Percentiles rank a stretch among this genome's conserved stretches.
These are phyloP conservation scores for Anastatica hierochuntica DNA, from an alignment of 345 rosid genomes.

Conservation along the genomic window DNA sequence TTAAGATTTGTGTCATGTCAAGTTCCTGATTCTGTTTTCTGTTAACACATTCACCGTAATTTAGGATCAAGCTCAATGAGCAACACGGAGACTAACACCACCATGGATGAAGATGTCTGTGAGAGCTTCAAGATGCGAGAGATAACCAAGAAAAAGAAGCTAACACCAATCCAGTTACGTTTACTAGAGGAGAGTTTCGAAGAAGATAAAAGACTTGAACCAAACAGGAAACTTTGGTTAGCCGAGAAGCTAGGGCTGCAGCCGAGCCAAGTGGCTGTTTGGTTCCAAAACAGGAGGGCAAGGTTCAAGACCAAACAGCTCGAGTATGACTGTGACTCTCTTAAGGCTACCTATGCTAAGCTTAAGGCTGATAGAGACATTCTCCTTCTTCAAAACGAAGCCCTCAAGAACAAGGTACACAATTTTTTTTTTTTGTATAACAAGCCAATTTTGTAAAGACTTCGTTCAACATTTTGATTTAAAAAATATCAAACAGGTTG, in stretches of 20 bases:
- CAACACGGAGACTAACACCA: conserved; percentile 8
- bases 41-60: neutral
- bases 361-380: conserved; percentile 50
- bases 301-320: conserved; percentile 63
- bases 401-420: conserved; percentile 49
- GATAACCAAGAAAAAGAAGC: conserved; percentile 52
- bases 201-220: conserved; percentile 65
- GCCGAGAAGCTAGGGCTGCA: conserved; percentile 64
- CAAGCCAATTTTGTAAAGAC: neutral
- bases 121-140: conserved; percentile 14
- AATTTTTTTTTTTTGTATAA: neutral
- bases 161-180: conserved; percentile 42
- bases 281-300: conserved; percentile 82
- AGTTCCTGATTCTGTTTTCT: neutral
- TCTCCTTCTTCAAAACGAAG: conserved; percentile 39
- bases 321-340: conserved; percentile 42
- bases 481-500: conserved; percentile 34
- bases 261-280: conserved; percentile 72
- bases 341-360: conserved; percentile 40
- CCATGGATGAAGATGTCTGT: conserved; percentile 8
- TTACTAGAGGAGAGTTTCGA: conserved; percentile 63
- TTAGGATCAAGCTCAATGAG: conserved; percentile 20
- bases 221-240: conserved; percentile 55
- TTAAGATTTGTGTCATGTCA: neutral
- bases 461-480: neutral